Evolutionary conservation across 495 filamentous ascomycete genomes (phyloP).

Genomic region (Choiromyces venosus): DNA sequence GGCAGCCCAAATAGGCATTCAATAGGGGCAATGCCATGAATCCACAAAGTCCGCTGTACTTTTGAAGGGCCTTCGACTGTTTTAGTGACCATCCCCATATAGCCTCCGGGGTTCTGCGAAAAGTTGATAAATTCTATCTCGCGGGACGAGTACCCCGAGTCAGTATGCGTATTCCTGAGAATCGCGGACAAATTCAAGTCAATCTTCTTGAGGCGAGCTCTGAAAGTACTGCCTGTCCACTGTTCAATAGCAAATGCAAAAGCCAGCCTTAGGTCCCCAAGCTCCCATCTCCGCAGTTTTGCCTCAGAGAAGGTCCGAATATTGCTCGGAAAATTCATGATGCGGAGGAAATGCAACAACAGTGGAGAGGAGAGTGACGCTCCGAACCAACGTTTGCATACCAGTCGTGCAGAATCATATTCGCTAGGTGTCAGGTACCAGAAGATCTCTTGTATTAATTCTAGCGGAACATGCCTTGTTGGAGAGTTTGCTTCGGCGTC

Average conservation of each 20-base stretch:
- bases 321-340: conserved; percentile 25
- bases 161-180: conserved; percentile 12
- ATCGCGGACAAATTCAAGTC: conserved; percentile 20
- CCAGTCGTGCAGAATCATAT: conserved; percentile 30
- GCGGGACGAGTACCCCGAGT: conserved; percentile 25
- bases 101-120: conserved; percentile 20
- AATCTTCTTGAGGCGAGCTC: conserved; percentile 23
- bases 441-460: conserved; percentile 29
- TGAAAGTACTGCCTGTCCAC: conserved; percentile 19
- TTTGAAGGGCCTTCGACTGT: not conserved
- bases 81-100: conserved; percentile 28
- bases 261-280: conserved; percentile 18
- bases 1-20: not conserved
- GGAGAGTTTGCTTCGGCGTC: not conserved
- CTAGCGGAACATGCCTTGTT: conserved; percentile 16
- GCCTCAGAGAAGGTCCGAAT: conserved; percentile 18
- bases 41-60: conserved; percentile 26
- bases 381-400: conserved; percentile 26
- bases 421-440: conserved; percentile 23
- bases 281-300: conserved; percentile 24
- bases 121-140: conserved; percentile 29
- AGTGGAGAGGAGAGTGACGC: conserved; percentile 23
- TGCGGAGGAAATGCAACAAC: conserved; percentile 14
- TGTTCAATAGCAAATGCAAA: conserved; percentile 21
- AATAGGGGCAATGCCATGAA: conserved; percentile 15